Conservation (phyloP, 2,329 filamentous ascomycete genomes). For the Beauveria australis region DNA sequence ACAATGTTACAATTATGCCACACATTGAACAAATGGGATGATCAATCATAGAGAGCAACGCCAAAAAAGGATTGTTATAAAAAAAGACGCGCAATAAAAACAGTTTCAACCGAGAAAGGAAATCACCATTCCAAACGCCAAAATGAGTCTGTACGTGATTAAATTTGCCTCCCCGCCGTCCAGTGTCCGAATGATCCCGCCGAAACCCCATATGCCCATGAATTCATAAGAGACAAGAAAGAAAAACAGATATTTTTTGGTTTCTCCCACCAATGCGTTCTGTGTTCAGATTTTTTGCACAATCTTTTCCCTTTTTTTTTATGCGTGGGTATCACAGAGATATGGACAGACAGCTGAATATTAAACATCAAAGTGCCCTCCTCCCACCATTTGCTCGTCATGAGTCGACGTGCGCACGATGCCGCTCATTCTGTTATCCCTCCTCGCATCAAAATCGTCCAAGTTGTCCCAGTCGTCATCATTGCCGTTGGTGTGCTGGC, state of each 20-base stretch:
- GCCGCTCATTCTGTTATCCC: constrained; percentile 55
- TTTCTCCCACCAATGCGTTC: not conserved
- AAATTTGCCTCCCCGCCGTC: not conserved
- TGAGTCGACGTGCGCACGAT: constrained; percentile 48
- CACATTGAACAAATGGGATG: not conserved
- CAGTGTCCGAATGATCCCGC: not conserved
- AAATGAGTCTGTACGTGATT: constrained; percentile 10
- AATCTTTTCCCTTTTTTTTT: not conserved
- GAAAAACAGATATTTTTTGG: not conserved
- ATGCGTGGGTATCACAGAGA: constrained; percentile 1
- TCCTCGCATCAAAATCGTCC: constrained; percentile 44
- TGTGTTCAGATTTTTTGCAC: not conserved
- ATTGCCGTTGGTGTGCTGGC: constrained; percentile 23
- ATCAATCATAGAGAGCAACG: not conserved
- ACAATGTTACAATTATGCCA: not conserved
- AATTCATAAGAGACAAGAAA: not conserved
- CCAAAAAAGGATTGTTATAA: not conserved
- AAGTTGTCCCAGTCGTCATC: constrained; percentile 53
- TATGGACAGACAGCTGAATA: constrained; percentile 6
- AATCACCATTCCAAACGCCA: constrained; percentile 10
- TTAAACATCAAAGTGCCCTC: constrained; percentile 57
- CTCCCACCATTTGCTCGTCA: constrained; percentile 57
- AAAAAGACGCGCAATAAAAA: not conserved
- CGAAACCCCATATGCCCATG: not conserved
- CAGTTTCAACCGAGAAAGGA: not conserved